Evolutionary conservation across 2,329 filamentous ascomycete species (phyloP), one percentile per base, ranked within the genome.

Genomic region (Apiospora arundinis): DNA sequence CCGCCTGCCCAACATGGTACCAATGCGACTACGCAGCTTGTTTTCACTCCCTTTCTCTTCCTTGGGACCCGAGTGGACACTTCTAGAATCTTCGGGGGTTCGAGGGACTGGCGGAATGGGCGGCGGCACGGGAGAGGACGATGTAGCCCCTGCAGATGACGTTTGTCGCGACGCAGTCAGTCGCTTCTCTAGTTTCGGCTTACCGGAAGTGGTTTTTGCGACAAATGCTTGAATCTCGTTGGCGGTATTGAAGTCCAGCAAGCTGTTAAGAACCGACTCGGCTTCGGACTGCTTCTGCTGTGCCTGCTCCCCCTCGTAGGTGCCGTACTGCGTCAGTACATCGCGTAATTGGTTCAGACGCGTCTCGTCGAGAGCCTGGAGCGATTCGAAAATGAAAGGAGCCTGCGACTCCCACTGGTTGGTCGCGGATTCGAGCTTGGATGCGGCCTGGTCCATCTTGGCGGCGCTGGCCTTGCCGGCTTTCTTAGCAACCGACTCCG

Each of bases 381-480:
- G 89, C 73, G 92, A 93, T 82, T 99, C 96, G 79, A 97, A 98
- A 73, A 98, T 92, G 82, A 94, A 98, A 0, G 96, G 96, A 18
- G 96, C 94, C 81, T 97, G 95, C 0, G 94, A 95, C 70, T 97
- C 92, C 96, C 96, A 99, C 80, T 97, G 93, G 75, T 92, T 89
- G 63, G 87, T 90, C n/a, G 94, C 92, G 72, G 90, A 90, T 74
- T 97, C 93, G 60, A 97, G 89, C 74, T 91, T 92, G 23, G 90
- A 85, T 14, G 90, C 87, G 16, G 94, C 95, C 73, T 88, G 88
- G 60, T 95, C 93, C 49, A 96, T 89, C 81, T 96, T 97, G 72
- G 91, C 90, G 2, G 92, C 88, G 77, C 90, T 95, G 25, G 92
- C 90, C 82, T 92, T 94, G 70, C 88, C 88, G 73, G 93, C 94